Evolutionary conservation across 108 stramenopile genomes (phyloP).

Genomic region (Parmales sp.): DNA sequence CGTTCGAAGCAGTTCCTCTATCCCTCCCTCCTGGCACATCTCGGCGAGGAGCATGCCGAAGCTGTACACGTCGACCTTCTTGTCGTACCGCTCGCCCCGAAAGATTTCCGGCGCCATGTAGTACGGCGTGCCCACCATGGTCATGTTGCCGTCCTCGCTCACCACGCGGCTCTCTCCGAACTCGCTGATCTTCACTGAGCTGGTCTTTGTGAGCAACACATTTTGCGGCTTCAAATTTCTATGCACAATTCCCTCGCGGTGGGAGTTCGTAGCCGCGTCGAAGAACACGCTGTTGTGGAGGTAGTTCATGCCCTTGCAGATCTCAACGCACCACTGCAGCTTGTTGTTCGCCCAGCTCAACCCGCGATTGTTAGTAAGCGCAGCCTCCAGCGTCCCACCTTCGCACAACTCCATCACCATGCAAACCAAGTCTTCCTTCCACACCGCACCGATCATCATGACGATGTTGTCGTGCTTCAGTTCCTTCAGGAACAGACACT

Average conservation of each 20-base stretch:
- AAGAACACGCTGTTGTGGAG: constrained; percentile 4
- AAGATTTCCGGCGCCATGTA: constrained; percentile 5
- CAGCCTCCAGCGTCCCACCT: neutral
- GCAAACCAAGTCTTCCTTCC: neutral
- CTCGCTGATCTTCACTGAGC: neutral
- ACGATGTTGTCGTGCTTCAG: constrained; percentile 5
- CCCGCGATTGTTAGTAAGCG: neutral
- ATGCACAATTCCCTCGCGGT: neutral
- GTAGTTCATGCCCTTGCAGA: neutral
- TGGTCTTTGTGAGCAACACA: neutral
- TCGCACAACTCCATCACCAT: constrained; percentile 3
- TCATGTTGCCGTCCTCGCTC: neutral
- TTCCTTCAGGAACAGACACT: neutral
- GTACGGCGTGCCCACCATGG: neutral
- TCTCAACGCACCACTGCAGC: neutral
- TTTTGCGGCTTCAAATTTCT: neutral
- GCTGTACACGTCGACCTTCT: neutral
- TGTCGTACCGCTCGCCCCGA: neutral
- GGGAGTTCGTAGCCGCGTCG: neutral
- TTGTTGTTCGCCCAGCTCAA: neutral
- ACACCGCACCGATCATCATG: neutral
- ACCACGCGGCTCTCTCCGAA: constrained; percentile 6
- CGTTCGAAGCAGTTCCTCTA: too few relatives aligned
- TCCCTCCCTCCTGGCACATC: neutral
- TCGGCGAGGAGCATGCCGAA: neutral